Conservation (phyloP, 331 rosid genomes). For the Phaseolus coccineus region DNA sequence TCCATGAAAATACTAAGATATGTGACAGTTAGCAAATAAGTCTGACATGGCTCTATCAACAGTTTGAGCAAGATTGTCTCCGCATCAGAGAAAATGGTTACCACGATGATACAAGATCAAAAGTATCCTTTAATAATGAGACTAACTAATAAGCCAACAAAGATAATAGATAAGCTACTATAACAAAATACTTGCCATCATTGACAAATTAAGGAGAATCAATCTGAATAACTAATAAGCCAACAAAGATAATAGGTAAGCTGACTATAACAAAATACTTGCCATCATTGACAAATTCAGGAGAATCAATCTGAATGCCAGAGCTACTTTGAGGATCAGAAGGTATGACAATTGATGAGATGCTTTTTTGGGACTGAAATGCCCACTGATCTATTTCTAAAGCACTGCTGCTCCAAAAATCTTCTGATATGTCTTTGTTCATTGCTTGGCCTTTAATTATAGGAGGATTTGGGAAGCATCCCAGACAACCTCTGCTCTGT, state of each 20-base stretch:
- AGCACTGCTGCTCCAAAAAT: constrained; percentile 75
- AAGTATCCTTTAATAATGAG: constrained; percentile 24
- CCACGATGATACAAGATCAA: constrained; percentile 20
- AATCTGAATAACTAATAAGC: constrained; percentile 45
- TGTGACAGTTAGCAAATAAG: neutral
- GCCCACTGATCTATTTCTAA: constrained; percentile 65
- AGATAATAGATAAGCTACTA: constrained; percentile 13
- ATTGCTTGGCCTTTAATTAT: constrained; percentile 53
- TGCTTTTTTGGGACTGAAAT: constrained; percentile 62
- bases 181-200: constrained; percentile 65
- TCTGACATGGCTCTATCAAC: neutral
- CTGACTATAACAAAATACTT: constrained; percentile 44
- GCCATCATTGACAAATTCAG: constrained; percentile 82
- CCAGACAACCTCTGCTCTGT: constrained; percentile 97
- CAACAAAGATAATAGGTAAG: constrained; percentile 25
- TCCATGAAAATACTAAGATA: constrained; percentile 21
- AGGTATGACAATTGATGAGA: constrained; percentile 52
- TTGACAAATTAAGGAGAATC: constrained; percentile 71
- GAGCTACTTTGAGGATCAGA: constrained; percentile 56
- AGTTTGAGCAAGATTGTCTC: constrained; percentile 27
- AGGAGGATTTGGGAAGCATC: constrained; percentile 61
- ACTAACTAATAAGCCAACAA: constrained; percentile 25
- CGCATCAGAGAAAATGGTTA: constrained; percentile 8
- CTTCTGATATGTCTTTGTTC: constrained; percentile 66
- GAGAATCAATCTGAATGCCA: constrained; percentile 57